Conservation (phyloP, 768 basidiomycete genomes). For the Leccinellum luteum region DNA sequence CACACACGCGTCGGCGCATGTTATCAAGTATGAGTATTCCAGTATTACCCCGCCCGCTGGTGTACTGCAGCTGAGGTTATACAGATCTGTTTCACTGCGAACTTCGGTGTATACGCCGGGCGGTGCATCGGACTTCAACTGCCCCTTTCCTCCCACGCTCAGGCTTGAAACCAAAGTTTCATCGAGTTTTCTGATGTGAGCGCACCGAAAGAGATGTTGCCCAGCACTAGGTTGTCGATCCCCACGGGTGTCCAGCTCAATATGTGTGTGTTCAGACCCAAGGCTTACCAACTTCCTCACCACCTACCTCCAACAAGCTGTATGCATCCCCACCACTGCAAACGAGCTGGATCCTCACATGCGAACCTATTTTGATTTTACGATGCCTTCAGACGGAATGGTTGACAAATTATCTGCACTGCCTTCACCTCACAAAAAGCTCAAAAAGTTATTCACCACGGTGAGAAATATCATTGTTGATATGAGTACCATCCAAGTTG, state of each 20-base stretch:
- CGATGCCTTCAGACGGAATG: neutral
- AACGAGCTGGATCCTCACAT: neutral
- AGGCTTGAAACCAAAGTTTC: neutral
- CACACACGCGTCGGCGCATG: too few relatives aligned
- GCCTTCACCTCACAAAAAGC: neutral
- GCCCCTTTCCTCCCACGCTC: too few relatives aligned
- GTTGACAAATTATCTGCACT: neutral
- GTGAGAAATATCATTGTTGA: neutral
- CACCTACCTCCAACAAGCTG: neutral
- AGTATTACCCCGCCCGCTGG: too few relatives aligned
- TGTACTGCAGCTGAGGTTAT: too few relatives aligned
- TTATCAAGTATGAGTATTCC: too few relatives aligned
- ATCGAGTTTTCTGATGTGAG: neutral
- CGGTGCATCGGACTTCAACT: too few relatives aligned
- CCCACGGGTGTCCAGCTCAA: neutral
- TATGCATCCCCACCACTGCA: neutral
- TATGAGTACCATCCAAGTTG: neutral
- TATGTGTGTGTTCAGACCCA: neutral
- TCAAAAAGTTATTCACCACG: neutral
- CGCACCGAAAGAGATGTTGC: neutral
- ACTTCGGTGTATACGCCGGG: too few relatives aligned
- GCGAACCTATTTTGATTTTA: neutral
- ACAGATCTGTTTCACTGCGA: too few relatives aligned
- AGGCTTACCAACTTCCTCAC: neutral
- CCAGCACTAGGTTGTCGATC: neutral